These are phyloP conservation scores for Escovopsis sp. DNA, from an alignment of 2,329 filamentous ascomycete genomes.

Conservation along the genomic window DNA sequence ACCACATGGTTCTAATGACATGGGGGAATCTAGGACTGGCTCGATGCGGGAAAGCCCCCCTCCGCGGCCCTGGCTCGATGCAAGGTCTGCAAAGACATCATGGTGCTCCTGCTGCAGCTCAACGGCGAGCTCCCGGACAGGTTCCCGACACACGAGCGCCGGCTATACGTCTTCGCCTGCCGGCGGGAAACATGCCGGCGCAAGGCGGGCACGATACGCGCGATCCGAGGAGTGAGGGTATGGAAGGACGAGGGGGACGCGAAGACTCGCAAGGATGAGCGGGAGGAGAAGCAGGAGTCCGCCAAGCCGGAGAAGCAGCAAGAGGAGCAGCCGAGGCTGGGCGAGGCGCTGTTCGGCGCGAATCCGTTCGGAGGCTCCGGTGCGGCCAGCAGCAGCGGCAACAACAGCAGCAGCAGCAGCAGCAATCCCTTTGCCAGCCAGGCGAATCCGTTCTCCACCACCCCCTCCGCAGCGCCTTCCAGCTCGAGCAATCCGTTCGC, in stretches of 20 bases:
- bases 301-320: constrained; percentile 17
- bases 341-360: constrained; percentile 56
- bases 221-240: constrained; percentile 52
- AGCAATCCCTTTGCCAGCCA: constrained; percentile 47
- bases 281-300: constrained; percentile 16
- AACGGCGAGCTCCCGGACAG: constrained; percentile 78
- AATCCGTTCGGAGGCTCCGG: constrained; percentile 28
- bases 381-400: constrained; percentile 5
- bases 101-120: constrained; percentile 77
- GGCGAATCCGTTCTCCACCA: constrained; percentile 29
- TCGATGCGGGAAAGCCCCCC: constrained; percentile 55
- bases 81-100: constrained; percentile 69
- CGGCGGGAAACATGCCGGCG: constrained; percentile 63
- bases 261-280: constrained; percentile 18
- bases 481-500: constrained; percentile 17
- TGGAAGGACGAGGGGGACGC: constrained; percentile 26
- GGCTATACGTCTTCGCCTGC: constrained; percentile 79
- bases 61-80: constrained; percentile 70
- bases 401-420: no score
- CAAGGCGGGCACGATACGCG: constrained; percentile 69
- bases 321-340: constrained; percentile 33
- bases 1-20: not conserved
- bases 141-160: constrained; percentile 75
- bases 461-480: constrained; percentile 12
- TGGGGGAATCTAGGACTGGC: constrained; percentile 54